phyloP scores from a whole-genome alignment of 2,329 filamentous ascomycete genomes.

The Penicillium sp. region DNA sequence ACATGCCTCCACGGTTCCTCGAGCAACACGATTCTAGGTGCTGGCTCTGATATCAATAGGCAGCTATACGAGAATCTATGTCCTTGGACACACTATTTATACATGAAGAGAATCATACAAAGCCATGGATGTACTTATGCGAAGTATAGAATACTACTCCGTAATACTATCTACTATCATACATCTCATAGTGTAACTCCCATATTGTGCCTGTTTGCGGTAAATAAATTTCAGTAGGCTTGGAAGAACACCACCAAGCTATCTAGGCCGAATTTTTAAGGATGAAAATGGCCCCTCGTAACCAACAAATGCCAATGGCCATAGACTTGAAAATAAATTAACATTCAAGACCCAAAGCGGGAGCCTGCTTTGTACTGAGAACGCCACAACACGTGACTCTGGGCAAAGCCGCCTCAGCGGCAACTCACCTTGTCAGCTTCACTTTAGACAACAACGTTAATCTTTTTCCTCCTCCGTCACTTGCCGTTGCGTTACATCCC shows the following conservation, averaged over 20 bases:
- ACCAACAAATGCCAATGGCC: not conserved
- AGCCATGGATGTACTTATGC: not conserved
- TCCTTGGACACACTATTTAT: not conserved
- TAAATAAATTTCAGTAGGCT: not conserved
- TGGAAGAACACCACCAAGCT: not conserved
- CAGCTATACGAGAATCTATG: not conserved
- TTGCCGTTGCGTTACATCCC: constrained; percentile 1
- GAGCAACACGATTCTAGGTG: not conserved
- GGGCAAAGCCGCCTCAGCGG: constrained; percentile 21
- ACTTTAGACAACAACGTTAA: constrained; percentile 11
- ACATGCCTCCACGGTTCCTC: not conserved
- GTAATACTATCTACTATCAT: not conserved
- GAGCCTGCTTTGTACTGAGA: constrained; percentile 15
- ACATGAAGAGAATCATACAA: not conserved
- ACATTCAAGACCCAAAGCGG: not conserved
- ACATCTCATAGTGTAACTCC: not conserved
- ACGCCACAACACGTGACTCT: constrained; percentile 27
- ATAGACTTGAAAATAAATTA: not conserved
- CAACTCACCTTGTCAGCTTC: constrained; percentile 27
- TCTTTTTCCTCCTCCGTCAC: not conserved
- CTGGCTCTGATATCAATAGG: not conserved
- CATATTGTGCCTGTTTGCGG: constrained; percentile 3
- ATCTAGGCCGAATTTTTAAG: not conserved
- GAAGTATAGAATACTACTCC: not conserved
- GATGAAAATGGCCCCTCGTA: too few relatives aligned